Conservation (phyloP, 495 filamentous ascomycete species). For the Xylaria palmicola region DNA sequence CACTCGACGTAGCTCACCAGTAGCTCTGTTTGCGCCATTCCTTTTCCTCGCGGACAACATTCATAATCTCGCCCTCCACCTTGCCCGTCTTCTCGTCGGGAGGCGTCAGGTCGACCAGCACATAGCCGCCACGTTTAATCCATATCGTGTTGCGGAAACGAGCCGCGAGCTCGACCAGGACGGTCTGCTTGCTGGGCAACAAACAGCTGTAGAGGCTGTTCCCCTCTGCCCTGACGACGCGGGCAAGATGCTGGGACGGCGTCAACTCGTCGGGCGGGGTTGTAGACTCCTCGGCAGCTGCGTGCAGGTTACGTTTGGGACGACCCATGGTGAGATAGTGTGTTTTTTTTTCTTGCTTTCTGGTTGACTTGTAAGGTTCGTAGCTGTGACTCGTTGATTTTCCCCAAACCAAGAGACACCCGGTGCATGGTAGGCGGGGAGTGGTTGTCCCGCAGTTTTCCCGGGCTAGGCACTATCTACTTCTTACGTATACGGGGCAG, state of each 20-base stretch:
- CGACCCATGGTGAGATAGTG: slow-evolving; percentile 63
- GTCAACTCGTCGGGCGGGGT: slow-evolving; percentile 70
- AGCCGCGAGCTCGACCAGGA: slow-evolving; percentile 74
- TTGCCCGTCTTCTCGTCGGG: slow-evolving; percentile 71
- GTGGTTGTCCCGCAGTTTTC: slow-evolving; percentile 11
- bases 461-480: not conserved
- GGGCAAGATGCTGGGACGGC: slow-evolving; percentile 65
- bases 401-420: not conserved
- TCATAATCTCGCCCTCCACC: slow-evolving; percentile 85
- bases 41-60: slow-evolving; percentile 89
- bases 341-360: not conserved
- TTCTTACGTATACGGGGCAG: not conserved
- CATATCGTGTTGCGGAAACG: slow-evolving; percentile 88
- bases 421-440: not conserved
- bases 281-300: slow-evolving; percentile 70
- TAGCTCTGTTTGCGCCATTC: slow-evolving; percentile 86
- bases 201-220: slow-evolving; percentile 82
- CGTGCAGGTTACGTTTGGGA: slow-evolving; percentile 70
- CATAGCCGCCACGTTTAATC: slow-evolving; percentile 83
- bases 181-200: slow-evolving; percentile 52
- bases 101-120: slow-evolving; percentile 69
- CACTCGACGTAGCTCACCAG: slow-evolving; percentile 60
- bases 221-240: slow-evolving; percentile 76
- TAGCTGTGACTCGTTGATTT: slow-evolving; percentile 4
- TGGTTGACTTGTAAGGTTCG: not conserved